Conservation (phyloP, 129 eudicot genomes). For the Chrysanthemum makinoi region DNA sequence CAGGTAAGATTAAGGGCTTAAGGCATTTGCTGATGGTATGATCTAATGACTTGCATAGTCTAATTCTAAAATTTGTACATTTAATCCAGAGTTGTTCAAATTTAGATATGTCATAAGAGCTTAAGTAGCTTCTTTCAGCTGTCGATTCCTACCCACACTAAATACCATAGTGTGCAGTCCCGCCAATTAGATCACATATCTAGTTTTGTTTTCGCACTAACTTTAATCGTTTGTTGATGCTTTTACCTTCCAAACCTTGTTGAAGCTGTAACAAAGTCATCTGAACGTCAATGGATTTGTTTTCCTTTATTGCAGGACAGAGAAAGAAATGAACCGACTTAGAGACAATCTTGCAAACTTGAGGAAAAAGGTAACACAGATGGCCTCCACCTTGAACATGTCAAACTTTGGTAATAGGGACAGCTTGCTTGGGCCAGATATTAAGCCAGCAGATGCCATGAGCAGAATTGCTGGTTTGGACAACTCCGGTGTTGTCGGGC, state of each 20-base stretch:
- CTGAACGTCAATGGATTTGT: not conserved
- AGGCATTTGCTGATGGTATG: not conserved
- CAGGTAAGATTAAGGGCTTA: too few relatives aligned
- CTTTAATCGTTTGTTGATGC: not conserved
- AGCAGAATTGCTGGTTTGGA: constrained; percentile 74
- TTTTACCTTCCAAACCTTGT: constrained; percentile 15
- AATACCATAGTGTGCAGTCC: constrained; percentile 1
- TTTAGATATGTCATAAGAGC: too few relatives aligned
- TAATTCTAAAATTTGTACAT: not conserved
- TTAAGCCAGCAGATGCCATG: constrained; percentile 87
- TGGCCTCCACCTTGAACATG: constrained; percentile 94
- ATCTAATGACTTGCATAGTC: not conserved
- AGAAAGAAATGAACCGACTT: constrained; percentile 92
- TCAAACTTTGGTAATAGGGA: constrained; percentile 89
- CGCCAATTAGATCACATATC: not conserved
- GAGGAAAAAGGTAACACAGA: constrained; percentile 86
- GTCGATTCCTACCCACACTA: not conserved
- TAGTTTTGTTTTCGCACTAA: not conserved
- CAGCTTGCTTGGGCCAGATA: constrained; percentile 97
- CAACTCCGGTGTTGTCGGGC: constrained; percentile 77
- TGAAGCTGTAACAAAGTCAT: constrained; percentile 15
- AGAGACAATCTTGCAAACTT: constrained; percentile 73
- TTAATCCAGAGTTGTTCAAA: not conserved
- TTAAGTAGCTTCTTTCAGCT: not conserved
- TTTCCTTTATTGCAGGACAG: constrained; percentile 51